These are phyloP conservation scores for Torulaspora quercuum DNA, from an alignment of 805 yeast species.

Conservation along the genomic window DNA sequence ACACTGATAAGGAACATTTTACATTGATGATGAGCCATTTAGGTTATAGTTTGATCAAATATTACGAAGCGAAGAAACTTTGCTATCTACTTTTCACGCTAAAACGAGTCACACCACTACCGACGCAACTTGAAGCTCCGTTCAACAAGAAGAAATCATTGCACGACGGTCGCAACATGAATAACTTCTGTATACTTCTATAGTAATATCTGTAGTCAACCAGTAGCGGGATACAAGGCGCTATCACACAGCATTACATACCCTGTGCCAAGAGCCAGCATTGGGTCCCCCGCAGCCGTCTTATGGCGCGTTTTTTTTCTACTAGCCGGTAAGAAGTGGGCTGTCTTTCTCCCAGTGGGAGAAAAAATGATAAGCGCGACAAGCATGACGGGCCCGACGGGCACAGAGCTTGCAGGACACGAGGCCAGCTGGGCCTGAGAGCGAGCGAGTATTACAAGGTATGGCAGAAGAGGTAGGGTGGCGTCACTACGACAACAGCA, in stretches of 20 bases:
- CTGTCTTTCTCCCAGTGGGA: too few relatives aligned
- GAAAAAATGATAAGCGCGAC: too few relatives aligned
- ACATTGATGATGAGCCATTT: constrained; percentile 48
- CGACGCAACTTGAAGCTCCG: not conserved
- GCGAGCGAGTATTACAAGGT: not conserved
- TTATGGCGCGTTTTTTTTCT: too few relatives aligned
- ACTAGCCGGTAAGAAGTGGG: too few relatives aligned
- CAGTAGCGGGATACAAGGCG: too few relatives aligned
- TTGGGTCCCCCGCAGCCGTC: too few relatives aligned
- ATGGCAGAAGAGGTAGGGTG: not conserved
- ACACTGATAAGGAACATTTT: constrained; percentile 49
- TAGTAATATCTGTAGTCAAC: constrained; percentile 1
- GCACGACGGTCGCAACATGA: constrained; percentile 55
- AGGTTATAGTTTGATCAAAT: constrained; percentile 52
- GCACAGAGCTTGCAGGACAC: too few relatives aligned
- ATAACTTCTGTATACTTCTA: constrained; percentile 57
- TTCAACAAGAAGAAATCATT: constrained; percentile 45
- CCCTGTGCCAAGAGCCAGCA: too few relatives aligned
- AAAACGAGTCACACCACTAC: constrained; percentile 1
- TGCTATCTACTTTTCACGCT: constrained; percentile 61
- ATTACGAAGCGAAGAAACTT: constrained; percentile 64
- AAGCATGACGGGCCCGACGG: too few relatives aligned
- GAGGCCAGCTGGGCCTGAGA: not conserved
- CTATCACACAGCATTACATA: too few relatives aligned
- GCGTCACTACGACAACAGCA: constrained; percentile 9